Base-by-base conservation (phyloP, 164 flowering plant species). In the Piper longum region DNA sequence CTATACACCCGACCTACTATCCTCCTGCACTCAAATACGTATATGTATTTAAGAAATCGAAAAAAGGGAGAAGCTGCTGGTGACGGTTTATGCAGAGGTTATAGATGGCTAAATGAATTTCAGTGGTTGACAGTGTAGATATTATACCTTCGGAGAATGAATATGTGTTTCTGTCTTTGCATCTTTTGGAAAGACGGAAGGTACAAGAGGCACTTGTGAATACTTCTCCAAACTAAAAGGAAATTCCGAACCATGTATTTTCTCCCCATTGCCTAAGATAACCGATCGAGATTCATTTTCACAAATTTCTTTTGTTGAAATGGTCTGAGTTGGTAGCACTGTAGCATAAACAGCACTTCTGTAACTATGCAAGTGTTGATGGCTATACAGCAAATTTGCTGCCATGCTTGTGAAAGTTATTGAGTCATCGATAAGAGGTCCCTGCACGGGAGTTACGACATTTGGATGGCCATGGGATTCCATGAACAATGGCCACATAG, bases 301-400 rank as follows among this genome's bases (percentile, higher is more conserved):
- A 44, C 11, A 44, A 1, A 44, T 44, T 44, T 44, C 48, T 5
- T 44, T 44, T 9, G 48, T 44, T 0, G 48, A 44, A 44, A 44
- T 9, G 2, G 48, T 9, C 11, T 44, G 48, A 44, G 48, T 5
- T 44, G 48, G 48, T 44, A 9, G 8, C 8, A 44, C 11, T 9
- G 48, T 44, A 5, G 48, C 11, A 44, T 44, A 9, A 44, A 44
- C 6, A 5, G 48, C 48, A 44, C 11, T 44, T 57, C 64, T 60
- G 60, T 54, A 71, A 63, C 68, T 62, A 39, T 7, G 69, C 41
- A 70, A 55, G 44, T 69, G 14, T 64, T 61, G 60, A 41, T 56
- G 64, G 57, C 18, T 2, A 41, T 59, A 57, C 48, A 42, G n/a
- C 76, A 69, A 58, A 14, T 54, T 19, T 60, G 63, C 56, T 62